Evolutionary conservation across 208 protist species (phyloP), one percentile per base, ranked within the genome.

Genomic region (Blechomonas ayalai): DNA sequence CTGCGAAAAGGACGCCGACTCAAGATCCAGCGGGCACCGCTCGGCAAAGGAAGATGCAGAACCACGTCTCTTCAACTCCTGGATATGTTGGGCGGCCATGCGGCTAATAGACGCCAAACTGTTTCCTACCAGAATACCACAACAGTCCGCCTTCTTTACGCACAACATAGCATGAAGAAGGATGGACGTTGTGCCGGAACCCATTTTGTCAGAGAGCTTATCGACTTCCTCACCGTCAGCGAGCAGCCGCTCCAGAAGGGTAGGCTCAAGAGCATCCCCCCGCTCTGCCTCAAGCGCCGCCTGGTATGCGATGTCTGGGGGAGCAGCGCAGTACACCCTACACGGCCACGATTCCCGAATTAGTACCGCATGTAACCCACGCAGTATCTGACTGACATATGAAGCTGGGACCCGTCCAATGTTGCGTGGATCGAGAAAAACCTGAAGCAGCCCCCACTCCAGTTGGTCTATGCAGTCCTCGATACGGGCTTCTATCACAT

Each of bases 371-470:
- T 25, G 18, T 0, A 59, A 4, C 15, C 40, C 7, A 15, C 7
- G 22, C 4, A 52, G 34, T 13, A 52, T 32, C n/a, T 34, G 31
- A 34, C 31, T 34, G 31, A 34, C n/a, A n/a, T 34, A 34, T n/a
- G 31, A 6, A 15, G 24, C 34, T 31, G 47, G 3, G 42, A 29
- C 12, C n/a, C 25, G 10, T 32, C 22, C 7, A 24, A n/a, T 33
- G 9, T 52, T 35, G 6, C 23, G 34, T 4, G 18, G 24, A 6
- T 31, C 32, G 15, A 77, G 53, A 1, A 72, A n/a, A 45, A 77
- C 72, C 26, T 63, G 41, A 25, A 72, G 19, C 12, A 77, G 24
- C 8, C 63, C 68, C 15, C 20, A 19, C 43, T 77, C 69, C 4
- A 77, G 38, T 1, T 56, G 49, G 22, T 77, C 52, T 22, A 77